Percentiles rank a stretch among this genome's conserved stretches.
phyloP scores from a whole-genome alignment of 108 stramenopile genomes.

The Stephanodiscus minutulus region DNA sequence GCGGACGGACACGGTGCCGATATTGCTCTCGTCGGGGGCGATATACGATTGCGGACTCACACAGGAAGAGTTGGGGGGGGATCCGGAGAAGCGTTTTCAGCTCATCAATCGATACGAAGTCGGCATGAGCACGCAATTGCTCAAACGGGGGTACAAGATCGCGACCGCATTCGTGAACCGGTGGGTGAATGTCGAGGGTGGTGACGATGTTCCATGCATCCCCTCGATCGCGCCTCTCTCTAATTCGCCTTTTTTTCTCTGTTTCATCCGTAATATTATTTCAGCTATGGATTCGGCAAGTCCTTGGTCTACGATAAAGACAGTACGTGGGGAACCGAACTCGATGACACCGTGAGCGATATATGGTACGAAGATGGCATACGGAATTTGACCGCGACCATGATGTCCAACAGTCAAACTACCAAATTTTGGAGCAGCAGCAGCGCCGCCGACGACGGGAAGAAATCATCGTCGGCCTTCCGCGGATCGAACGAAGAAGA shows the following conservation, averaged over 20 bases:
- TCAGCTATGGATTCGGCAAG: slow-evolving; percentile 28
- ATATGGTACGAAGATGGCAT: slow-evolving; percentile 48
- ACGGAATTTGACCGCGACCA: slow-evolving; percentile 35
- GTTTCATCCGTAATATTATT: neutral
- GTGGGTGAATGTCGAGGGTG: neutral
- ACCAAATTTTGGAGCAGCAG: slow-evolving; percentile 30
- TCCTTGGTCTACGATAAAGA: slow-evolving; percentile 29
- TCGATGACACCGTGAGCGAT: slow-evolving; percentile 49
- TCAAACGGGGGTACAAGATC: slow-evolving; percentile 45
- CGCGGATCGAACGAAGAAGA: slow-evolving; percentile 1
- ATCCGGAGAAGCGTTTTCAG: slow-evolving; percentile 33
- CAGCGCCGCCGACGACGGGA: neutral
- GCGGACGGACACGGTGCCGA: slow-evolving; percentile 35
- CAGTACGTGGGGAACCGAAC: slow-evolving; percentile 31
- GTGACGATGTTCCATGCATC: too few relatives aligned
- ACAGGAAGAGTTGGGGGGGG: slow-evolving; percentile 25
- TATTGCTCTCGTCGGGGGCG: slow-evolving; percentile 37
- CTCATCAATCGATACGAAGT: slow-evolving; percentile 53
- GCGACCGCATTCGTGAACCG: slow-evolving; percentile 42
- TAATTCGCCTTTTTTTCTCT: too few relatives aligned
- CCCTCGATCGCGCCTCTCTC: too few relatives aligned
- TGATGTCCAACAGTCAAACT: slow-evolving; percentile 14
- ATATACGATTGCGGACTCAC: slow-evolving; percentile 54
- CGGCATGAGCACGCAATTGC: slow-evolving; percentile 47
- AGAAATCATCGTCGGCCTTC: slow-evolving; percentile 15